A percentile compares a stretch with the other conserved stretches of the same genome.
These are phyloP conservation scores for Melanogaster broomeanus DNA, from an alignment of 768 basidiomycete species.

Conservation along the genomic window DNA sequence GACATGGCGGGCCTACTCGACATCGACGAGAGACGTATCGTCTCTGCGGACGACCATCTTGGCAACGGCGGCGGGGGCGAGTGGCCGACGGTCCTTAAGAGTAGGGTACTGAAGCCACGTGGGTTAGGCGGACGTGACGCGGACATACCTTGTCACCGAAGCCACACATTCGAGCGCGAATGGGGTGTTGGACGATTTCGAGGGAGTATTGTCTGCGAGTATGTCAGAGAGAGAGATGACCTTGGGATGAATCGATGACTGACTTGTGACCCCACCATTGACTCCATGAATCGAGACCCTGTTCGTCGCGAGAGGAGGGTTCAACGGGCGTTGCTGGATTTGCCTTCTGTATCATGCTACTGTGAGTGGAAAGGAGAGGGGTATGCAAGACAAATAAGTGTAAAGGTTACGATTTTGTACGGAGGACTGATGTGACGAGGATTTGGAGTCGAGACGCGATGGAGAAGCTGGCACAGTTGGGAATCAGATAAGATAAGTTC, in stretches of 20 bases:
- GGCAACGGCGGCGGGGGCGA: constrained; percentile 88
- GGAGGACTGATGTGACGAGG: background rate
- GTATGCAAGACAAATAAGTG: background rate
- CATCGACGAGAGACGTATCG: constrained; percentile 67
- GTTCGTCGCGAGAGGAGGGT: constrained; percentile 27
- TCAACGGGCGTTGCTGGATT: constrained; percentile 40
- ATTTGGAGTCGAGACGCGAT: constrained; percentile 9
- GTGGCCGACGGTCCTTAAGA: constrained; percentile 81
- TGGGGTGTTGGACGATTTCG: constrained; percentile 84
- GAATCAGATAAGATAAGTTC: constrained; percentile 38
- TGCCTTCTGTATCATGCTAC: constrained; percentile 66
- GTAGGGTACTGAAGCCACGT: constrained; percentile 12
- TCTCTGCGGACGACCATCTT: constrained; percentile 76
- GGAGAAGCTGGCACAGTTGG: constrained; percentile 12
- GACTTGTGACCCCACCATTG: constrained; percentile 68
- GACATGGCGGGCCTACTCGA: constrained; percentile 58
- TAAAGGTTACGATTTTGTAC: background rate
- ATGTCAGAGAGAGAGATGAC: constrained; percentile 9
- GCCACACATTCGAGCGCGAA: constrained; percentile 93
- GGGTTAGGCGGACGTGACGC: constrained; percentile 7
- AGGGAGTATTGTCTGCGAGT: constrained; percentile 71
- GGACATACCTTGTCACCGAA: constrained; percentile 88
- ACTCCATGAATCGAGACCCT: constrained; percentile 66
- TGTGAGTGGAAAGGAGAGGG: background rate
- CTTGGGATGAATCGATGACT: constrained; percentile 24